Conservation (phyloP, 106 monocot species). For the Chionographis japonica region DNA sequence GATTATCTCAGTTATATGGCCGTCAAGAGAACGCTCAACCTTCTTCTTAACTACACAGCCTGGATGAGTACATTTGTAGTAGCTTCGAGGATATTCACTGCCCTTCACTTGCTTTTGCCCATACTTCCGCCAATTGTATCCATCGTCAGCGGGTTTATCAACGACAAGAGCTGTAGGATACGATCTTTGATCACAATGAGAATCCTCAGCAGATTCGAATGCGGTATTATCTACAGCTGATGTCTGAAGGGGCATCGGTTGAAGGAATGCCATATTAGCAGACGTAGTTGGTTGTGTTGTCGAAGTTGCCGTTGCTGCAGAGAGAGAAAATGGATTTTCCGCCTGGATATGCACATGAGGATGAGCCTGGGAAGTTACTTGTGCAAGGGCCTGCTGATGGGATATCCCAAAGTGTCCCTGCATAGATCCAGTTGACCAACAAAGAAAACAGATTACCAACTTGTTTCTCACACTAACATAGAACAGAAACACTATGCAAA, state of each 20-base stretch:
- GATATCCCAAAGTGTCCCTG: slow-evolving; percentile 52
- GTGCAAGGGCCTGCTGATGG: slow-evolving; percentile 46
- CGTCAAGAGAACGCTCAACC: slow-evolving; percentile 55
- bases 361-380: slow-evolving; percentile 53
- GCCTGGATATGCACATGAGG: slow-evolving; percentile 29
- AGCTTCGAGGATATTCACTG: slow-evolving; percentile 65
- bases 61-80: slow-evolving; percentile 59
- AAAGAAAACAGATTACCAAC: background rate
- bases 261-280: slow-evolving; percentile 1
- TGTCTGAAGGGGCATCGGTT: slow-evolving; percentile 7
- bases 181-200: slow-evolving; percentile 24
- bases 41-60: slow-evolving; percentile 73
- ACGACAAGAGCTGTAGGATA: slow-evolving; percentile 25
- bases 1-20: slow-evolving; percentile 60
- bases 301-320: slow-evolving; percentile 13
- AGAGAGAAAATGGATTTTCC: slow-evolving; percentile 24
- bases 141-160: slow-evolving; percentile 59
- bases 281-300: slow-evolving; percentile 9
- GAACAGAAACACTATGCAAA: background rate
- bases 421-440: background rate
- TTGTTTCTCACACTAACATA: background rate
- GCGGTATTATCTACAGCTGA: slow-evolving; percentile 10
- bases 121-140: slow-evolving; percentile 78
- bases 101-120: slow-evolving; percentile 76
- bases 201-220: slow-evolving; percentile 11